Conservation (phyloP, 2,329 filamentous ascomycete genomes). For the Fusarium beomiforme region DNA sequence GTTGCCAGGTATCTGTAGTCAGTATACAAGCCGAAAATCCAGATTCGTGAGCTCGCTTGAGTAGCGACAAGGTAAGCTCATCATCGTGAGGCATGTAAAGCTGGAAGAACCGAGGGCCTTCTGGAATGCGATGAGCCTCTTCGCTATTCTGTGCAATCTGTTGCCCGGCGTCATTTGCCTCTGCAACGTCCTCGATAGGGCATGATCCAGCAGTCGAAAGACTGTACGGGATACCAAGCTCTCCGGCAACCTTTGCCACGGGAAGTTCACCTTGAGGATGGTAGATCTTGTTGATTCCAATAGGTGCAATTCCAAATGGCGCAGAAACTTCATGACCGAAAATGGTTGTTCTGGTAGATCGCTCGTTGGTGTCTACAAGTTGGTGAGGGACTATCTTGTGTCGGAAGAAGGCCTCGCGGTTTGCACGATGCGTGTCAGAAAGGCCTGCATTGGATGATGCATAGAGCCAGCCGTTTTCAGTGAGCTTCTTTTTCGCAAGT, state of each 20-base stretch:
- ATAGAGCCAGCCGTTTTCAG: constrained; percentile 9
- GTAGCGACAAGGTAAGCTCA: not conserved
- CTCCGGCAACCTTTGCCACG: not conserved
- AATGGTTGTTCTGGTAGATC: not conserved
- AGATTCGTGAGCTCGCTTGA: not conserved
- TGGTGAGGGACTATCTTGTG: constrained; percentile 9
- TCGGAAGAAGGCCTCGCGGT: constrained; percentile 9
- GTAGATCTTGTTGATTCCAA: constrained; percentile 17
- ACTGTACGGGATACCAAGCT: constrained; percentile 6
- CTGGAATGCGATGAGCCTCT: not conserved
- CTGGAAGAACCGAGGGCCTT: not conserved
- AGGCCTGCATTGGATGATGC: constrained; percentile 8
- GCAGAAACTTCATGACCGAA: constrained; percentile 4
- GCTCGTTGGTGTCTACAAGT: constrained; percentile 4
- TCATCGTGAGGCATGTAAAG: constrained; percentile 16
- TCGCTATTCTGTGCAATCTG: not conserved
- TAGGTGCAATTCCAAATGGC: constrained; percentile 6
- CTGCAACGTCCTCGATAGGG: constrained; percentile 4
- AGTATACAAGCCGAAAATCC: not conserved
- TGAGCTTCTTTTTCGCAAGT: constrained; percentile 4
- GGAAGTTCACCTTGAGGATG: constrained; percentile 11
- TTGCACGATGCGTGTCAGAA: not conserved
- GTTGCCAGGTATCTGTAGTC: constrained; percentile 10
- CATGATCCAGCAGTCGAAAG: constrained; percentile 8
- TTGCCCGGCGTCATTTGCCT: not conserved